phyloP scores from a whole-genome alignment of 345 rosid genomes.

The Abelmoschus esculentus region DNA sequence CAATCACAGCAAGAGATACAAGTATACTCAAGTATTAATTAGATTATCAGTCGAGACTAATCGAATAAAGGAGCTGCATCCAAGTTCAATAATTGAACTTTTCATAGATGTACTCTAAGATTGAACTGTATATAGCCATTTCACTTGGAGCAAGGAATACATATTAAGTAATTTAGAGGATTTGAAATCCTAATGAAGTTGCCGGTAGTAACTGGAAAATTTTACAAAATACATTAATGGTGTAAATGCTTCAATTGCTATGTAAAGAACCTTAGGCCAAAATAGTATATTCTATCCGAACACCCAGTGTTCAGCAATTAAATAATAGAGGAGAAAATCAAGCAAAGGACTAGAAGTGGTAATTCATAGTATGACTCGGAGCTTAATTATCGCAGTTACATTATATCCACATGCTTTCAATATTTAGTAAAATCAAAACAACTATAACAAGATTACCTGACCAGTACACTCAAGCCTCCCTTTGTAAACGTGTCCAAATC shows the following conservation, averaged over 20 bases:
- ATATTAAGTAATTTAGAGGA: neutral
- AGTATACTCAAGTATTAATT: neutral
- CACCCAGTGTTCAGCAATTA: neutral
- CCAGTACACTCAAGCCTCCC: constrained; percentile 84
- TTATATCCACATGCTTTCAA: neutral
- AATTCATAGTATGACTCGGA: neutral
- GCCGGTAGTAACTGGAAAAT: neutral
- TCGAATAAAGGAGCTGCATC: neutral
- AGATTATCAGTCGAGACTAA: neutral
- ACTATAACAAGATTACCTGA: constrained; percentile 47
- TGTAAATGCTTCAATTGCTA: neutral
- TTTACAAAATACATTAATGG: neutral
- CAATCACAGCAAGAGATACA: neutral
- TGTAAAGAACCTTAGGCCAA: neutral
- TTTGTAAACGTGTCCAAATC: constrained; percentile 91
- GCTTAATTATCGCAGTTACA: neutral
- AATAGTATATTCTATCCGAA: neutral
- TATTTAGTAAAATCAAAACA: neutral
- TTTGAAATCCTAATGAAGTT: neutral
- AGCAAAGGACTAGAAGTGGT: neutral
- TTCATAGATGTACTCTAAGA: neutral
- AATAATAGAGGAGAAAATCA: constrained; percentile 5
- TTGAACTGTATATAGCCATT: neutral
- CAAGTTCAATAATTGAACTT: neutral
- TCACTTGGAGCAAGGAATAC: neutral